Evolutionary conservation across 2,329 filamentous ascomycete genomes (phyloP).

Genomic region (Colletotrichum musae): DNA sequence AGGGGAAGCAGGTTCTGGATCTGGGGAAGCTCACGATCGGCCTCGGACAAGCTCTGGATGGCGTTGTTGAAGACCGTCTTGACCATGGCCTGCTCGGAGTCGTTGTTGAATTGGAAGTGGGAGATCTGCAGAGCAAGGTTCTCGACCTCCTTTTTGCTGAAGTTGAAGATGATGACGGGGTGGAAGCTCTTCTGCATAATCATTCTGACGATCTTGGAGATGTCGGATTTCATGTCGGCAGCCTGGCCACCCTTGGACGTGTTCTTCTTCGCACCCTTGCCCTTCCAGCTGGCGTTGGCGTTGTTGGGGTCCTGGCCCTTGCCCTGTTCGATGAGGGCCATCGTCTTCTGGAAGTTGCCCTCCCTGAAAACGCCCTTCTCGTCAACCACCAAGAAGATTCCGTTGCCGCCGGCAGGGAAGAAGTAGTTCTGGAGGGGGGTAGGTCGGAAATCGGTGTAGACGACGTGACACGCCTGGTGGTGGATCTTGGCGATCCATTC

Average conservation of each 20-base stretch:
- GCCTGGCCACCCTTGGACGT: constrained; percentile 85
- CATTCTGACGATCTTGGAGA: constrained; percentile 99
- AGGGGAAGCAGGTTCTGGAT: constrained; percentile 92
- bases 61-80: constrained; percentile 94
- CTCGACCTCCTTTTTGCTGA: constrained; percentile 98
- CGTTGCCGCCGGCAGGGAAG: constrained; percentile 92
- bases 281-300: constrained; percentile 83
- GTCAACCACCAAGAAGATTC: constrained; percentile 94
- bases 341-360: constrained; percentile 97
- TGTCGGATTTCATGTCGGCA: constrained; percentile 80
- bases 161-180: constrained; percentile 99
- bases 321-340: constrained; percentile 89
- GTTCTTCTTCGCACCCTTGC: constrained; percentile 93
- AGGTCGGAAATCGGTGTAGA: constrained; percentile 98
- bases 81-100: constrained; percentile 95
- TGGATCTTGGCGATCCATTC: constrained; percentile 99
- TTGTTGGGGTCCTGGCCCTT: constrained; percentile 89
- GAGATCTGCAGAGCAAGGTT: constrained; percentile 90
- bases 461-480: constrained; percentile 96
- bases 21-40: constrained; percentile 90
- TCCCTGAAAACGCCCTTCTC: constrained; percentile 97
- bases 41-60: constrained; percentile 91
- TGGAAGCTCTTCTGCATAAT: constrained; percentile 98
- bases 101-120: constrained; percentile 92
- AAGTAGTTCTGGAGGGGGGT: constrained; percentile 98